phyloP scores from a whole-genome alignment of 2,329 filamentous ascomycete genomes.

The Claviceps sp. region DNA sequence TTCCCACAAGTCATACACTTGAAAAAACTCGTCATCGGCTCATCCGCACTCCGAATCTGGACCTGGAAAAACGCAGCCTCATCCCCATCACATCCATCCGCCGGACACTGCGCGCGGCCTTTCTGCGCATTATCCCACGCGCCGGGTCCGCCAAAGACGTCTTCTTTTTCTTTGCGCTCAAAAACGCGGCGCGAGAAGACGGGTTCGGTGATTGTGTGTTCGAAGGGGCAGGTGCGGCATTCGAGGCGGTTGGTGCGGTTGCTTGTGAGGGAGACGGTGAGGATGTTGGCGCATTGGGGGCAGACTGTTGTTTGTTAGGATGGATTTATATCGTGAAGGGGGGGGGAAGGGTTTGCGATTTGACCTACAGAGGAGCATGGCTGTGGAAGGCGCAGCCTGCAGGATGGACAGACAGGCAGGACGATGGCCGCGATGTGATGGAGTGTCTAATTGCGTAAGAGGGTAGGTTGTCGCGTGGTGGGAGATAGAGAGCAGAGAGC shows the following conservation, averaged over 20 bases:
- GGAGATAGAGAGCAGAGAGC: no score
- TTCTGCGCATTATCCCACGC: constrained; percentile 90
- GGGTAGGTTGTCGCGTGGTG: not conserved
- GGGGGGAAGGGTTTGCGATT: not conserved
- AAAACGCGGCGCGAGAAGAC: constrained; percentile 76
- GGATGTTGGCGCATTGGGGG: constrained; percentile 70
- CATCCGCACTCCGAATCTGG: constrained; percentile 94
- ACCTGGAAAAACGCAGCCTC: constrained; percentile 93
- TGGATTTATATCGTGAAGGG: not conserved
- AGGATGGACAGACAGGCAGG: no score
- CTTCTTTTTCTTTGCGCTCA: constrained; percentile 77
- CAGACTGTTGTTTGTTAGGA: constrained; percentile 43
- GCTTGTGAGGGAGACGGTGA: constrained; percentile 53
- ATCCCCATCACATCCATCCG: constrained; percentile 64
- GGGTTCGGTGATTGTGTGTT: constrained; percentile 65
- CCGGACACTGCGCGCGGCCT: constrained; percentile 68
- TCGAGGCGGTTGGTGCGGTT: constrained; percentile 68
- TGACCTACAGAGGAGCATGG: constrained; percentile 53
- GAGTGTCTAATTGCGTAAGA: no score
- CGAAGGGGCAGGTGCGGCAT: constrained; percentile 90
- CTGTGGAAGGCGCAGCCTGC: constrained; percentile 7
- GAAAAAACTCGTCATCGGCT: constrained; percentile 96
- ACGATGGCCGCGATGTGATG: no score
- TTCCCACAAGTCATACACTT: constrained; percentile 61
- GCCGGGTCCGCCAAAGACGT: constrained; percentile 75